Base-by-base conservation (phyloP, 257 asterid species). In the Eucommia ulmoides region DNA sequence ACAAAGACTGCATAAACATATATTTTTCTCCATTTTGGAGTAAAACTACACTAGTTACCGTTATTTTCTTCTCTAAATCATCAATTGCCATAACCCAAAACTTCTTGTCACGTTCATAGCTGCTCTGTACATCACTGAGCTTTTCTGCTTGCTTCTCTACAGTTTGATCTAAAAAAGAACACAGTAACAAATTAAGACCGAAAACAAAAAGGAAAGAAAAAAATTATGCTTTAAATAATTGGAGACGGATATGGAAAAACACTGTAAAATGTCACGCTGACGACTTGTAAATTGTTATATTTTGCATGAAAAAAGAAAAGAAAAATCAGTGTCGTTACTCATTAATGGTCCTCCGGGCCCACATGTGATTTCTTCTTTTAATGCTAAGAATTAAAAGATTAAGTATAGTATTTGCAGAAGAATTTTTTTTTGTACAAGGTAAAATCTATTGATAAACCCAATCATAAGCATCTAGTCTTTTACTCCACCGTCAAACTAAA, bases 31-130 rank as follows among this genome's bases (percentile, higher is more conserved):
- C n/a, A n/a, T n/a, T n/a, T n/a, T n/a, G n/a, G n/a, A 33, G 60
- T 6, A 33, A 7, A 50, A 42, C 41, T 25, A 60, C 42, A 11
- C 1, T 23, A 9, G 57, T 25, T 59, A 91, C 99, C 95, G 83
- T 76, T 38, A 91, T 72, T 74, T 86, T 81, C 68, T 70, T 60
- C 63, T 80, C 74, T 52, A 91, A 54, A 55, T 63, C 72, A 63
- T 54, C 50, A 48, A 91, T 71, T 51, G 95, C 80, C 44, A 44
- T 53, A 6, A 44, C 54, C 99, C 99, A 91, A 19, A 69, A 67
- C 64, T 70, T 68, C 62, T 79, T 74, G 65, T 75, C 77, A 3
- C 53, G 76, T 45, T 83, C 87, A 29, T 86, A 86, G 71, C 71
- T 83, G 68, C 61, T 74, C 14, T 96, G 71, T 23, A 91, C 59